These are phyloP conservation scores for Phytopythium chamaehyphon DNA, from an alignment of 352 stramenopile species.

Conservation along the genomic window DNA sequence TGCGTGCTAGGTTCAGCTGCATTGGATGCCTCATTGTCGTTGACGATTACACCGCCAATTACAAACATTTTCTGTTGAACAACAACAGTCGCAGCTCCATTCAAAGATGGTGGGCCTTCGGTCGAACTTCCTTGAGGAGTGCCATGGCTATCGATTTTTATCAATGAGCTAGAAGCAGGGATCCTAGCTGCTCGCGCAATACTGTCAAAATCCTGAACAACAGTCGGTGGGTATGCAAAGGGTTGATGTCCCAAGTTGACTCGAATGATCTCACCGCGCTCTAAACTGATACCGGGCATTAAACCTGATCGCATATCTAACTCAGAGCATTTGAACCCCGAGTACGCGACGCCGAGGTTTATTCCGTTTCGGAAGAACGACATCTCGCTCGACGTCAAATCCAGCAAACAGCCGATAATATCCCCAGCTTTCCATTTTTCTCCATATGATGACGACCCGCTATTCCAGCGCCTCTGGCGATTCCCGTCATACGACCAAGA, in stretches of 20 bases:
- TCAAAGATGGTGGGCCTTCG: constrained; percentile 24
- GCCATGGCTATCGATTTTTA: constrained; percentile 18
- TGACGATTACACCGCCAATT: constrained; percentile 50
- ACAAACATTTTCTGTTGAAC: constrained; percentile 68
- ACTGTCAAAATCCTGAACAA: constrained; percentile 56
- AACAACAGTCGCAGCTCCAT: constrained; percentile 56
- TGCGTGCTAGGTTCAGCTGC: constrained; percentile 37
- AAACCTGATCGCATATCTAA: constrained; percentile 55
- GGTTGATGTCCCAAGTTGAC: constrained; percentile 79
- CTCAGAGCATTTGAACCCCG: constrained; percentile 47
- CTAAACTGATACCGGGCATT: constrained; percentile 85
- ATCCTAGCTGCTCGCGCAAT: constrained; percentile 50
- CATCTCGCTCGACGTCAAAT: constrained; percentile 80
- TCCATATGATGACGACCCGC: constrained; percentile 83
- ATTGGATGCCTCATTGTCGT: constrained; percentile 4
- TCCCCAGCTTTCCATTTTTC: constrained; percentile 90
- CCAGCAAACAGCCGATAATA: constrained; percentile 88
- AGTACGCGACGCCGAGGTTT: constrained; percentile 74
- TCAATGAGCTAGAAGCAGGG: constrained; percentile 32
- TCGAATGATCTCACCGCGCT: constrained; percentile 84
- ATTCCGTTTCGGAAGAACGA: constrained; percentile 88
- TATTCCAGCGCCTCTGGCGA: constrained; percentile 89
- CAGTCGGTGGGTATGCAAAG: constrained; percentile 69
- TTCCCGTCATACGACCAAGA: constrained; percentile 94
- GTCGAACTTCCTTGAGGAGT: not conserved